phyloP scores from a whole-genome alignment of 345 rosid genomes.

The Populus deltoides region DNA sequence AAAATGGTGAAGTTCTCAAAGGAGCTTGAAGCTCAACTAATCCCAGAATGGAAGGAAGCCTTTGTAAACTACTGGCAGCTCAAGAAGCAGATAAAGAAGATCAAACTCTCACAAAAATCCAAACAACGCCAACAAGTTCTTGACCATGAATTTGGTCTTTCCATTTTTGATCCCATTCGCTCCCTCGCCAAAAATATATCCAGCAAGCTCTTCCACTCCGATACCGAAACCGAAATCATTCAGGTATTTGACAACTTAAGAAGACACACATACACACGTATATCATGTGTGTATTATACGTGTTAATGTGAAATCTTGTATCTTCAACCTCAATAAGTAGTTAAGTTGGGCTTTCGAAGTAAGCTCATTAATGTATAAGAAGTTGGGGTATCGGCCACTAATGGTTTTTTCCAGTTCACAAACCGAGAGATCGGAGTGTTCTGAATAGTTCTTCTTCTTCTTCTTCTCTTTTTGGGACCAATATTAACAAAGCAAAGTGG shows the following conservation, averaged over 20 bases:
- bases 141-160: slow-evolving; percentile 40
- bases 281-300: background rate
- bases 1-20: slow-evolving; percentile 98
- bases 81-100: slow-evolving; percentile 80
- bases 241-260: slow-evolving; percentile 43
- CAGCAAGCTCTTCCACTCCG: slow-evolving; percentile 14
- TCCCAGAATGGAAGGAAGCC: slow-evolving; percentile 97
- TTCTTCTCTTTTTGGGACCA: no score
- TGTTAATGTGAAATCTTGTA: background rate
- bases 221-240: slow-evolving; percentile 42
- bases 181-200: slow-evolving; percentile 37
- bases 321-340: background rate
- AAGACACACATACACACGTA: no score
- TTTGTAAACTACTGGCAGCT: slow-evolving; percentile 87
- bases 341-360: background rate
- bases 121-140: slow-evolving; percentile 33
- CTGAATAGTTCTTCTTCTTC: no score
- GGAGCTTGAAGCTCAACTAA: slow-evolving; percentile 91
- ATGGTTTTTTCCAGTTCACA: background rate
- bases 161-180: slow-evolving; percentile 59
- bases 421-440: background rate
- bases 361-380: no score
- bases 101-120: slow-evolving; percentile 53
- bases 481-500: no score
- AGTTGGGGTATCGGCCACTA: no score